Evolutionary conservation across 352 stramenopile species (phyloP).

Genomic region (Phytophthora boehmeriae): DNA sequence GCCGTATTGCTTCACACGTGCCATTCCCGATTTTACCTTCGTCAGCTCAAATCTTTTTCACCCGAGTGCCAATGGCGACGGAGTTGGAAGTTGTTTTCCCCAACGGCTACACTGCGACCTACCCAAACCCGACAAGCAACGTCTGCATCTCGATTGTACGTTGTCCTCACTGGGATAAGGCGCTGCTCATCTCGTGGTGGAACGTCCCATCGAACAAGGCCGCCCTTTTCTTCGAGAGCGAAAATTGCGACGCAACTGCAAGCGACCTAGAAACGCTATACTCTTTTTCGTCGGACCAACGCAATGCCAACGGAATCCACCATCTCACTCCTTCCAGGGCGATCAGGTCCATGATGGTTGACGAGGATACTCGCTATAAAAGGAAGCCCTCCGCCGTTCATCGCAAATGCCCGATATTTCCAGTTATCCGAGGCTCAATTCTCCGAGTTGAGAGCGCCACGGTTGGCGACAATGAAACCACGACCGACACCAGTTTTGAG

Average conservation of each 20-base stretch:
- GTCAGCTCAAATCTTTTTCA: too few species aligned
- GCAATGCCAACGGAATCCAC: not conserved
- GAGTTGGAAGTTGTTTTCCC: not conserved
- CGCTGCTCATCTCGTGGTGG: not conserved
- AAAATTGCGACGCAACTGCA: not conserved
- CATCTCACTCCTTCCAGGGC: not conserved
- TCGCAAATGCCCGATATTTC: not conserved
- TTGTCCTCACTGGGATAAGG: not conserved
- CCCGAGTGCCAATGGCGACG: not conserved
- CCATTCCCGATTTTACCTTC: too few species aligned
- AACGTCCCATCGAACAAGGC: not conserved
- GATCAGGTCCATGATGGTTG: not conserved
- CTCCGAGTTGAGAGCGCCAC: not conserved
- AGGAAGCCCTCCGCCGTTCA: not conserved
- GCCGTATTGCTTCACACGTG: too few species aligned
- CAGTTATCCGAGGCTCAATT: not conserved
- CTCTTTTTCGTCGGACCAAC: not conserved
- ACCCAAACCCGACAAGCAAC: not conserved
- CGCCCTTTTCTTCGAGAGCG: not conserved
- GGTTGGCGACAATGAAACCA: not conserved
- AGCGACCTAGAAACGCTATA: not conserved
- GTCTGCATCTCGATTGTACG: not conserved
- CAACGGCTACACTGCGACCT: not conserved
- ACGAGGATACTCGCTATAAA: not conserved
- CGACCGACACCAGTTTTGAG: not conserved